Base-by-base conservation (phyloP, 495 filamentous ascomycete species). In the Trichoderma erinaceum region DNA sequence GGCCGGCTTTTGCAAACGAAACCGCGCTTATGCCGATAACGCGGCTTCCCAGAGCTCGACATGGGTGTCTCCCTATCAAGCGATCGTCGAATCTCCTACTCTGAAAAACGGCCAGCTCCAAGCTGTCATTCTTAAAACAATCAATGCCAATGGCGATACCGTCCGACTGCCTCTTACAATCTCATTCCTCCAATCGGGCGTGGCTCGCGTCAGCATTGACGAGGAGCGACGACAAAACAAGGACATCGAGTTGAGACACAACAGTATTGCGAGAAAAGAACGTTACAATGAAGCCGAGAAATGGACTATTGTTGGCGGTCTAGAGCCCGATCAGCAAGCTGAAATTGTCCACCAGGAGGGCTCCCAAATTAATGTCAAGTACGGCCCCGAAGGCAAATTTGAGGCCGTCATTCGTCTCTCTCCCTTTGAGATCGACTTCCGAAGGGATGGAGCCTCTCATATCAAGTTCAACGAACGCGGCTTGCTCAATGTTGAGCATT, bases 1-100 rank as follows among this genome's bases (percentile, higher is more conserved):
- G 76, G 93, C 93, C 0, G 95, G 95, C 67, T 99, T 98, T 82
- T 98, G 96, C 78, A 92, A 90, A 74, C 92, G 95, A 68, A 97
- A 97, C 77, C 88, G 94, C 75, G 90, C 87, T 35, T 91, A 89
- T 74, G 96, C 96, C 69, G 93, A 98, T 75, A 82, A 86, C 66
- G 92, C 85, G 67, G 78, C 85, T 48, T 79, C 85, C 41, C 73
- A 83, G 41, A 87, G 86, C 64, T 82, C 86, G 50, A 81, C 84
- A 21, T 97, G 92, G 92, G 78, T 79, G 68, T 88, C 92, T 18
- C 93, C 93, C 1, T 99, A 97, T 78, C 84, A 84, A 71, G 86
- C 98, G 64, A 82, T 88, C 48, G 78, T 87, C 65, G 81, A 88
- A 3, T 88, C 90, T 7, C 80, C 96, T 66, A 86, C 81, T 15